A percentile compares a stretch with the other conserved stretches of the same genome.
phyloP scores from a whole-genome alignment of 306 rosid species.

The Purshia tridentata region DNA sequence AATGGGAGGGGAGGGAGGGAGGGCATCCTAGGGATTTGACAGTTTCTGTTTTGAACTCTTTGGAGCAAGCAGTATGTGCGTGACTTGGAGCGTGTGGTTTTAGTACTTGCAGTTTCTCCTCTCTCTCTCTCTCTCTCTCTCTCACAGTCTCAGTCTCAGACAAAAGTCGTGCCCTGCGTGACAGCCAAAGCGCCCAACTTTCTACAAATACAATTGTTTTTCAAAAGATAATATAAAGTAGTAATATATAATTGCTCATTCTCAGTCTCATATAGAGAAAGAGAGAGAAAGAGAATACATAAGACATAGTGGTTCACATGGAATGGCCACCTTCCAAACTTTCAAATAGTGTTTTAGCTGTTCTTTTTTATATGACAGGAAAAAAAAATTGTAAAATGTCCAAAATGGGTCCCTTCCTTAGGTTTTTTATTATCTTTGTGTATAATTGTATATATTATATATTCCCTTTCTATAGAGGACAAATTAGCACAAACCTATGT shows the following conservation, averaged over 20 bases:
- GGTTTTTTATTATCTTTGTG: neutral
- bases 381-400: neutral
- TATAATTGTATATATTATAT: neutral
- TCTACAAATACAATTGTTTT: slow-evolving; percentile 6
- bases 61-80: slow-evolving; percentile 13
- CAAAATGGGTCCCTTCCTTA: neutral
- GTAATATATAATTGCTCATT: neutral
- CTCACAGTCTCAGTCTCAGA: too few relatives aligned
- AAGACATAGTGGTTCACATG: slow-evolving; percentile 38
- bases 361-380: neutral
- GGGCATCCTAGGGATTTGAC: slow-evolving; percentile 40
- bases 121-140: neutral
- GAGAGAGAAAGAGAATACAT: neutral
- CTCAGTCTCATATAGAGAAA: too few relatives aligned
- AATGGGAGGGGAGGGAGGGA: slow-evolving; percentile 12
- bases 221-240: slow-evolving; percentile 6
- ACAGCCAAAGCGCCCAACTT: slow-evolving; percentile 15
- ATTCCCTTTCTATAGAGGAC: neutral
- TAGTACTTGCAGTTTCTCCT: neutral
- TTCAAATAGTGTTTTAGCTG: neutral
- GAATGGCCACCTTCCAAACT: slow-evolving; percentile 3
- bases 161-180: slow-evolving; percentile 16
- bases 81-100: slow-evolving; percentile 31
- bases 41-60: slow-evolving; percentile 18
- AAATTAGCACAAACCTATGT: neutral